A percentile compares a stretch with the other conserved stretches of the same genome.
Evolutionary conservation across 2,329 filamentous ascomycete species (phyloP).

Genomic region (Fusarium albosuccineum): DNA sequence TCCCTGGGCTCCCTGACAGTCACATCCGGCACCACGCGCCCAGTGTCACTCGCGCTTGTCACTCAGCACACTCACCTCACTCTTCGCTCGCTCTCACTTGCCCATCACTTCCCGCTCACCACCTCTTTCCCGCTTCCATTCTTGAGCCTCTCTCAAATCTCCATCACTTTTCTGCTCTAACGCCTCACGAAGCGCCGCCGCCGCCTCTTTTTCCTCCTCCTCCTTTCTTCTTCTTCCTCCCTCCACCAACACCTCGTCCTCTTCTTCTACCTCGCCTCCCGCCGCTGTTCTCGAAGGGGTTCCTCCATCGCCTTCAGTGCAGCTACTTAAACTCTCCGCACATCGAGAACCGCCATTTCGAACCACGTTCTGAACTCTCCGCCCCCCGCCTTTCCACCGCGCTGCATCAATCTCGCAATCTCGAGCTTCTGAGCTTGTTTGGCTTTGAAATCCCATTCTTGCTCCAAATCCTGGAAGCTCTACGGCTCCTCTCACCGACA

Average conservation of each 20-base stretch:
- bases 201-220: background rate
- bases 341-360: slow-evolving; percentile 29
- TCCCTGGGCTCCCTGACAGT: slow-evolving; percentile 23
- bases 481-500: slow-evolving; percentile 12
- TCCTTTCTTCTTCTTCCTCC: slow-evolving; percentile 14
- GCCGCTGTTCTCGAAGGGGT: background rate
- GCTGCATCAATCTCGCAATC: slow-evolving; percentile 17
- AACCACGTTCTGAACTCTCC: slow-evolving; percentile 19
- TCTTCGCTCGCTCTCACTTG: slow-evolving; percentile 13
- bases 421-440: slow-evolving; percentile 24
- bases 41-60: slow-evolving; percentile 36
- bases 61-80: slow-evolving; percentile 7
- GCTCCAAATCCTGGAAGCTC: background rate
- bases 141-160: slow-evolving; percentile 19
- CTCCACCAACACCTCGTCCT: slow-evolving; percentile 3
- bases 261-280: background rate
- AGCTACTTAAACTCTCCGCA: slow-evolving; percentile 25
- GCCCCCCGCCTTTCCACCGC: slow-evolving; percentile 33
- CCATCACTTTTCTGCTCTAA: slow-evolving; percentile 13
- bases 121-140: slow-evolving; percentile 6
- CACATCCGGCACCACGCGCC: slow-evolving; percentile 32
- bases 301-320: background rate
- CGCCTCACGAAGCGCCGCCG: slow-evolving; percentile 14
- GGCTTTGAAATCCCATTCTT: slow-evolving; percentile 9
- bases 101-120: background rate